These are phyloP conservation scores for Acacia pycnantha DNA, from an alignment of 331 rosid species.

Conservation along the genomic window DNA sequence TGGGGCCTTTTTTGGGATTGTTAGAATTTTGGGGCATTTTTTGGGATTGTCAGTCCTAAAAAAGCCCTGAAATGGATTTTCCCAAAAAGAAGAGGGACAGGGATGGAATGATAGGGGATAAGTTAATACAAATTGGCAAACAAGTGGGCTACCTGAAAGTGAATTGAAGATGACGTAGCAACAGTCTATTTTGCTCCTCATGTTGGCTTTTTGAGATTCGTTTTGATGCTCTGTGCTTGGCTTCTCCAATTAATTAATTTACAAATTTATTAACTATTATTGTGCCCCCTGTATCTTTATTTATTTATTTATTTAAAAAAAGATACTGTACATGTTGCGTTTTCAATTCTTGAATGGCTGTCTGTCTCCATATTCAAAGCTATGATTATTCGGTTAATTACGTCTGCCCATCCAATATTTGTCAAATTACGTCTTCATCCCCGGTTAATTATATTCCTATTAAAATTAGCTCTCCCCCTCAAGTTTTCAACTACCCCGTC, in stretches of 20 bases:
- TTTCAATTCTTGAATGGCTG: conserved; percentile 15
- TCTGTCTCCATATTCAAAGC: neutral
- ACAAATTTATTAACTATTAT: neutral
- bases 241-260: neutral
- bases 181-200: conserved; percentile 29
- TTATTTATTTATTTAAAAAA: neutral
- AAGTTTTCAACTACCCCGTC: neutral
- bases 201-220: conserved; percentile 39
- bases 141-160: conserved; percentile 41
- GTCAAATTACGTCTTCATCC: no score
- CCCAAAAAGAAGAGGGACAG: neutral
- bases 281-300: neutral
- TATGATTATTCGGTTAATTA: no score
- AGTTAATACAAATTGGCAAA: conserved; percentile 34
- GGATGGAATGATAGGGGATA: neutral
- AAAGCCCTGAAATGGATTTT: no score
- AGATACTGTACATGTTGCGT: neutral
- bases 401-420: neutral
- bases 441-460: no score
- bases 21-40: no score
- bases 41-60: no score
- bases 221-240: conserved; percentile 4
- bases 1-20: no score
- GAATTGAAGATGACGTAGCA: conserved; percentile 44
- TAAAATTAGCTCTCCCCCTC: neutral